Percentiles rank a stretch among this genome's conserved stretches.
Conservation (phyloP, 208 protist genomes). For the Vickermania spadyakhi region DNA sequence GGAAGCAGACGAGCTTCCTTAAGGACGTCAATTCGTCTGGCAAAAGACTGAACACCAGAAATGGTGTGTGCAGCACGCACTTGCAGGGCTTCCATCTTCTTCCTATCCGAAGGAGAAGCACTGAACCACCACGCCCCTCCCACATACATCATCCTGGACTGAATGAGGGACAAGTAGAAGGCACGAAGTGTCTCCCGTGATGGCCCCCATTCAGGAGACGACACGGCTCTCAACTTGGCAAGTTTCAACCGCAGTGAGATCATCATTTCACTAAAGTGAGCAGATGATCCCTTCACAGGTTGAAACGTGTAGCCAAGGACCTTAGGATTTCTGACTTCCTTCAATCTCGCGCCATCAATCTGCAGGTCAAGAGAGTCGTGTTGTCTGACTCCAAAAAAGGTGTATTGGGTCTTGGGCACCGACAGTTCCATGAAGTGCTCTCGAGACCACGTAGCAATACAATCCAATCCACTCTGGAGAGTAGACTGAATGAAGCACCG, state of each 20-base stretch:
- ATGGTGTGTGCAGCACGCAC: neutral
- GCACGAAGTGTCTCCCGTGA: neutral
- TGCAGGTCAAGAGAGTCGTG: neutral
- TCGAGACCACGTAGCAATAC: neutral
- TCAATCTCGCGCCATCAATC: neutral
- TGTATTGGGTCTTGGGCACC: neutral
- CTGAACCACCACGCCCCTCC: neutral
- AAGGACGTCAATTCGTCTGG: neutral
- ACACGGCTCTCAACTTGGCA: neutral
- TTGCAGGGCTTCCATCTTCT: neutral
- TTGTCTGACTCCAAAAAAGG: neutral
- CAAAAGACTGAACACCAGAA: neutral
- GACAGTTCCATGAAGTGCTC: neutral
- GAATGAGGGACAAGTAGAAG: constrained; percentile 1
- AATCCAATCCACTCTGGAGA: neutral
- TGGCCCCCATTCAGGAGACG: constrained; percentile 1
- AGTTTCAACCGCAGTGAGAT: constrained; percentile 1
- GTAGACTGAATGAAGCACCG: constrained; percentile 1
- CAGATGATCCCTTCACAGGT: constrained; percentile 4
- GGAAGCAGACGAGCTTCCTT: constrained; percentile 1
- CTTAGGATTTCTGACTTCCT: constrained; percentile 5
- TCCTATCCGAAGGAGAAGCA: neutral
- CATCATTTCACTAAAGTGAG: neutral
- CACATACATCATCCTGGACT: neutral
- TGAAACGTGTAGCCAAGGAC: constrained; percentile 4